Percentiles rank a stretch among this genome's conserved stretches.
Conservation (phyloP, 1,284 basidiomycete genomes). For the Pseudozyma hubeiensis region DNA sequence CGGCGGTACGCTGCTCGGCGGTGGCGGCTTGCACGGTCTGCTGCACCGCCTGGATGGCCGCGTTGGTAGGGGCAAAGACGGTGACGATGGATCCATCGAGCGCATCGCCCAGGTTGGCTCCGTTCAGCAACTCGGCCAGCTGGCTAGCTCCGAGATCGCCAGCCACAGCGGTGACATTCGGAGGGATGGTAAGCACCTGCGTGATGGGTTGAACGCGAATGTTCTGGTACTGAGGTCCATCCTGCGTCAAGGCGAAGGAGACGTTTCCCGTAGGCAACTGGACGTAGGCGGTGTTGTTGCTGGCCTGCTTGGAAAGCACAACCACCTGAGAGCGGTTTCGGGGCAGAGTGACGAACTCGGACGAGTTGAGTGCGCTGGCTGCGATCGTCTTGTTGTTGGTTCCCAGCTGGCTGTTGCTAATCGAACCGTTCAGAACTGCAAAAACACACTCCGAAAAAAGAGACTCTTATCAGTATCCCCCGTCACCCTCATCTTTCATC, state of each 20-base stretch:
- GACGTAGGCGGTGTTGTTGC: slow-evolving; percentile 72
- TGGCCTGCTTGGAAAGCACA: slow-evolving; percentile 71
- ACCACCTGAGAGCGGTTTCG: slow-evolving; percentile 73
- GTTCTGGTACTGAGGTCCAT: slow-evolving; percentile 72
- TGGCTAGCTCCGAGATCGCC: slow-evolving; percentile 53
- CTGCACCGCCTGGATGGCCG: slow-evolving; percentile 69
- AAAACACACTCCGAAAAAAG: not conserved
- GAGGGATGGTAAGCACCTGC: slow-evolving; percentile 71
- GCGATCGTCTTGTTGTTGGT: slow-evolving; percentile 72
- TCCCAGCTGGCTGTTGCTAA: slow-evolving; percentile 69
- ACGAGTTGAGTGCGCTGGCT: slow-evolving; percentile 74
- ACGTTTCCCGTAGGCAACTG: slow-evolving; percentile 72
- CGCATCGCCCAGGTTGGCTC: slow-evolving; percentile 70
- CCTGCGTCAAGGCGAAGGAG: slow-evolving; percentile 24
- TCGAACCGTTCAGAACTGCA: slow-evolving; percentile 73
- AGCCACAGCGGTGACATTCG: slow-evolving; percentile 40
- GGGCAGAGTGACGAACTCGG: slow-evolving; percentile 65
- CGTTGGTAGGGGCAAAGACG: slow-evolving; percentile 75
- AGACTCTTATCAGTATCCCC: not conserved
- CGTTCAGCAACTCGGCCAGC: slow-evolving; percentile 68
- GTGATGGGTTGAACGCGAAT: slow-evolving; percentile 53
- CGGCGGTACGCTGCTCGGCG: slow-evolving; percentile 73
- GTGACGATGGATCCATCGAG: slow-evolving; percentile 73
- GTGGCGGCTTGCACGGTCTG: slow-evolving; percentile 72
- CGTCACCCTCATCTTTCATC: not conserved